phyloP scores from a whole-genome alignment of 345 rosid species.

The Zanthoxylum bungeanum region DNA sequence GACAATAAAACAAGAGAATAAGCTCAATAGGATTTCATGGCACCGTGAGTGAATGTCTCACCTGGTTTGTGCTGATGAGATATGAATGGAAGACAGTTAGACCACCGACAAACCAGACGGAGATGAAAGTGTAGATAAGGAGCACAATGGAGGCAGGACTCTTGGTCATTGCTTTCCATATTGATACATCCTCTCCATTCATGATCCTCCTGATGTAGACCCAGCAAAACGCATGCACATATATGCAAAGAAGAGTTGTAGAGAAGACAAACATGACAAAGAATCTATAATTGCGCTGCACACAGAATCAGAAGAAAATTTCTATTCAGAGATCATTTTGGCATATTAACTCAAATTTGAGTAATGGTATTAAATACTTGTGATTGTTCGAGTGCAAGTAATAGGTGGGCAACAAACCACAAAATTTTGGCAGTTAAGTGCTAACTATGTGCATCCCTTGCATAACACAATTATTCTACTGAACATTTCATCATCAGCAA shows the following conservation, averaged over 20 bases:
- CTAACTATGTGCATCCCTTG: background rate
- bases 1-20: slow-evolving; percentile 2
- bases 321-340: background rate
- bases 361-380: background rate
- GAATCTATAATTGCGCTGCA: slow-evolving; percentile 97
- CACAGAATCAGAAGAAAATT: slow-evolving; percentile 18
- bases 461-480: background rate
- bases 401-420: background rate
- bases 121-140: slow-evolving; percentile 64
- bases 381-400: slow-evolving; percentile 3
- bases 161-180: slow-evolving; percentile 81
- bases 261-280: slow-evolving; percentile 83
- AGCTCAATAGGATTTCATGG: background rate
- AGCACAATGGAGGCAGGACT: slow-evolving; percentile 88
- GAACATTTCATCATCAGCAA: background rate
- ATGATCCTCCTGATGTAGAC: slow-evolving; percentile 65
- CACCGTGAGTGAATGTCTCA: slow-evolving; percentile 18
- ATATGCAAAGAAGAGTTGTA: slow-evolving; percentile 77
- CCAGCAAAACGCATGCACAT: slow-evolving; percentile 90
- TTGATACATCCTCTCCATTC: slow-evolving; percentile 49
- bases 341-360: background rate
- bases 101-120: slow-evolving; percentile 96
- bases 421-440: background rate
- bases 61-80: slow-evolving; percentile 93
- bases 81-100: slow-evolving; percentile 76